phyloP scores from a whole-genome alignment of 139 green algal species.

The Nannochloris sp. region DNA sequence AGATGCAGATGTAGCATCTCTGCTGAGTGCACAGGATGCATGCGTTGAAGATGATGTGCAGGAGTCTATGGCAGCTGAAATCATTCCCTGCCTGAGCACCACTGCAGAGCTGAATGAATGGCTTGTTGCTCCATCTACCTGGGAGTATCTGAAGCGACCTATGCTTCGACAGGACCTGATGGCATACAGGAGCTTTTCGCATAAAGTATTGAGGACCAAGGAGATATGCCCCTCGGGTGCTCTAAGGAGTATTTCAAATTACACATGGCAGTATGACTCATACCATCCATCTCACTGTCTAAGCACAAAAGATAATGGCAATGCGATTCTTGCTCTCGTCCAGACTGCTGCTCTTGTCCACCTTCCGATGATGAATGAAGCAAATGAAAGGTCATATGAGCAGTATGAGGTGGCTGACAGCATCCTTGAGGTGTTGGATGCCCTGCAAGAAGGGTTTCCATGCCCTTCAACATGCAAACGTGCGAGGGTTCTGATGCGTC shows the following conservation, averaged over 20 bases:
- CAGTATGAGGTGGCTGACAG: conserved; percentile 18
- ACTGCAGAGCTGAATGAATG: conserved; percentile 9
- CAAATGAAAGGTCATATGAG: not conserved
- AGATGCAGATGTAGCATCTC: not conserved
- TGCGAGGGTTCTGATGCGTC: not conserved
- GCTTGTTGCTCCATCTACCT: conserved; percentile 17
- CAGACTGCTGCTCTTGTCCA: conserved; percentile 20
- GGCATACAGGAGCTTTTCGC: conserved; percentile 12
- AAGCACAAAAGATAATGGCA: conserved; percentile 10
- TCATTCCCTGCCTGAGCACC: not conserved
- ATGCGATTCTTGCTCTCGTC: conserved; percentile 12
- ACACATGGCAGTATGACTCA: conserved; percentile 19
- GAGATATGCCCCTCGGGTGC: conserved; percentile 8
- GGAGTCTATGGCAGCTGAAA: not conserved
- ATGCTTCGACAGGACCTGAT: conserved; percentile 18
- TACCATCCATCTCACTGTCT: conserved; percentile 13
- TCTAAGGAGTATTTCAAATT: conserved; percentile 16
- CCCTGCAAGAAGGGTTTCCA: conserved; percentile 19
- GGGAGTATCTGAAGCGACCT: conserved; percentile 2
- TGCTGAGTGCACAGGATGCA: not conserved
- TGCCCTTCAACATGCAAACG: not conserved
- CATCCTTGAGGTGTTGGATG: conserved; percentile 17
- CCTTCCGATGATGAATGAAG: conserved; percentile 3
- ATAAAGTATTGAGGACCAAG: conserved; percentile 7
- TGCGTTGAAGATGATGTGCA: not conserved